Base-by-base conservation (phyloP, 495 filamentous ascomycete species). In the Bacidia gigantensis region DNA sequence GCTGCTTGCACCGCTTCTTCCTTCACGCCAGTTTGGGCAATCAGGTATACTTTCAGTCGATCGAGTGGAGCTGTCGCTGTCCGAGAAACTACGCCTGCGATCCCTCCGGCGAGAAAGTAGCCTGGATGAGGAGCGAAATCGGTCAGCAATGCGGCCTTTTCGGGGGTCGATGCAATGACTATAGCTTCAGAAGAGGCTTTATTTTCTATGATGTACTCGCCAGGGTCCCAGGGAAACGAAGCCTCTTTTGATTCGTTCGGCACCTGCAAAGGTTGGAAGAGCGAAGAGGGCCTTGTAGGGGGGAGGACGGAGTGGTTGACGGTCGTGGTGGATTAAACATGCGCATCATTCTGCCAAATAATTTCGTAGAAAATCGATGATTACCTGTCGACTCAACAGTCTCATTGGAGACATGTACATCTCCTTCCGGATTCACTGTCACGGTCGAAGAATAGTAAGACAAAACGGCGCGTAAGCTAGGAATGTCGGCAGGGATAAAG, bases 21-120 rank as follows among this genome's bases (percentile, higher is more conserved):
- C 51, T 73, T 71, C 38, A 74, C 68, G 35, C 78, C 78, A 38
- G 86, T 89, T 68, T 94, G 89, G 20, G 93, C 90, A 60, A 98
- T 95, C 41, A 98, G 80, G 65, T 93, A 97, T 52, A 98, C 90
- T 65, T 96, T 96, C 48, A 98, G 77, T 58, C 92, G 88, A 68
- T 98, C 92, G 66, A 98, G 80, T 46, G 92, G 92, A 18, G 92
- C 92, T 40, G 92, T 98, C 51, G 86, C 80, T 64, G 92, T 95
- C 55, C 92, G 79, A 53, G 89, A 96, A 50, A 94, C 81, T 60
- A 83, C 88, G 53, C 92, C 92, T 56, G 92, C 89, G 50, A 95
- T 70, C 57, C 87, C 92, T 67, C 92, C 92, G 57, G 93, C 93
- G 72, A 90, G 66, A 67, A 98, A 98, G 70, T 98, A 98, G 73